These are phyloP conservation scores for Phytophthora syringae DNA, from an alignment of 352 stramenopile species.

Conservation along the genomic window DNA sequence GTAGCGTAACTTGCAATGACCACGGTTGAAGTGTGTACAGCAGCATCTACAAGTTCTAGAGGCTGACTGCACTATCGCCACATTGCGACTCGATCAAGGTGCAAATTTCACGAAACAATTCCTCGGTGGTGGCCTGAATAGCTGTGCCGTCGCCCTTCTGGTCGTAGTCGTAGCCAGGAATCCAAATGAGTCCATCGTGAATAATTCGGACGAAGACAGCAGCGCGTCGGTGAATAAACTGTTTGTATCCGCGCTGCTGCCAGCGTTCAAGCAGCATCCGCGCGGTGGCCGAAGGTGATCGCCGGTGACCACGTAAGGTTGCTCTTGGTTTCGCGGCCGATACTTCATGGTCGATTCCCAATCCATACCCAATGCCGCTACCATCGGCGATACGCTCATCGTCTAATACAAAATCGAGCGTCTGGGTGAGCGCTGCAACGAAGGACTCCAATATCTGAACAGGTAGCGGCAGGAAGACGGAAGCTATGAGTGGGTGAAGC, in stretches of 20 bases:
- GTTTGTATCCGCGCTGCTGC: conserved; percentile 69
- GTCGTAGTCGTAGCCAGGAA: conserved; percentile 80
- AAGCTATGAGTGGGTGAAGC: conserved; percentile 74
- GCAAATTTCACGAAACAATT: conserved; percentile 39
- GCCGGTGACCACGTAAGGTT: conserved; percentile 29
- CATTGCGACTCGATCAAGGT: conserved; percentile 33
- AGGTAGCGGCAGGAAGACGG: conserved; percentile 63
- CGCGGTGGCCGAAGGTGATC: conserved; percentile 44
- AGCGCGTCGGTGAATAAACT: conserved; percentile 73
- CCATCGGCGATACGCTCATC: conserved; percentile 72
- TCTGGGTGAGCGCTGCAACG: conserved; percentile 43
- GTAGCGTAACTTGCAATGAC: too few species aligned
- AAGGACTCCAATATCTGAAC: conserved; percentile 35
- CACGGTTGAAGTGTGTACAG: too few species aligned
- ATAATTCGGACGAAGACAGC: conserved; percentile 79
- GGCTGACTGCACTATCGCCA: background rate
- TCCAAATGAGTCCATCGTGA: conserved; percentile 75
- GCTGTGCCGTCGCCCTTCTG: conserved; percentile 44
- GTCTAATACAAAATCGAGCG: conserved; percentile 69
- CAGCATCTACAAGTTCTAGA: too few species aligned
- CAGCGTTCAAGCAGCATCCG: conserved; percentile 49
- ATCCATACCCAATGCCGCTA: conserved; percentile 68
- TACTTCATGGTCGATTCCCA: conserved; percentile 63
- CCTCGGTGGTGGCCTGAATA: conserved; percentile 15
- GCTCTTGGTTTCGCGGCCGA: conserved; percentile 24